These are phyloP conservation scores for Boletus rufocinnamomeus DNA, from an alignment of 768 basidiomycete species.

Conservation along the genomic window DNA sequence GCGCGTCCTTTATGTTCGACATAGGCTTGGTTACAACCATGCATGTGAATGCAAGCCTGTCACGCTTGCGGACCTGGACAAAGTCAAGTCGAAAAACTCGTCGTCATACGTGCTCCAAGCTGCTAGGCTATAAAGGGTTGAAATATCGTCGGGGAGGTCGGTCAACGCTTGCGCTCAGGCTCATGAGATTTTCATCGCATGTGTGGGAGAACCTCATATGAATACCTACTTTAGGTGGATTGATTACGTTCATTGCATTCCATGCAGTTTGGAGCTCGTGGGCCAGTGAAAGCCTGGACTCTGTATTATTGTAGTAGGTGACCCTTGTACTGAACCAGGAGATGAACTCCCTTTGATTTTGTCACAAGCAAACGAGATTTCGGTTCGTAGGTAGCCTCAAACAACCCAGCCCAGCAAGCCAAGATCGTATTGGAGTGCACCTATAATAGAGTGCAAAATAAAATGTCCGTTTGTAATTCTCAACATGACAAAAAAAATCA, in stretches of 20 bases:
- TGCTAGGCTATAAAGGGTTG: constrained; percentile 42
- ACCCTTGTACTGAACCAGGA: not conserved
- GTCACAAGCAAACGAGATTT: not conserved
- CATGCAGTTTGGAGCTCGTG: not conserved
- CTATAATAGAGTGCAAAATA: not conserved
- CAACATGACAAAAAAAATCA: not conserved
- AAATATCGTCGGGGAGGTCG: not conserved
- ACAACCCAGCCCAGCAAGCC: not conserved
- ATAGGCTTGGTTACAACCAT: constrained; percentile 80
- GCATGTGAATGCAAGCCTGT: constrained; percentile 65
- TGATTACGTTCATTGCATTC: not conserved
- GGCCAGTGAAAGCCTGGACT: not conserved
- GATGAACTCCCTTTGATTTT: not conserved
- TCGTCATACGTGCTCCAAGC: constrained; percentile 46
- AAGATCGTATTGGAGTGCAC: not conserved
- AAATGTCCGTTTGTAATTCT: not conserved
- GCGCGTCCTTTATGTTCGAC: not conserved
- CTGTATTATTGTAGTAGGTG: not conserved
- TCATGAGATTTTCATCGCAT: not conserved
- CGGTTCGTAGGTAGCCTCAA: not conserved
- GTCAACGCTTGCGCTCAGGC: not conserved
- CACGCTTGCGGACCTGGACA: constrained; percentile 66
- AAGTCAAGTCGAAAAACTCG: constrained; percentile 68
- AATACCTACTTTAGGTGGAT: not conserved
- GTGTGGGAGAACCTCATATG: not conserved